A percentile compares a stretch with the other conserved stretches of the same genome.
phyloP scores from a whole-genome alignment of 2,329 filamentous ascomycete genomes.

The Coniochaeta hoffmannii region DNA sequence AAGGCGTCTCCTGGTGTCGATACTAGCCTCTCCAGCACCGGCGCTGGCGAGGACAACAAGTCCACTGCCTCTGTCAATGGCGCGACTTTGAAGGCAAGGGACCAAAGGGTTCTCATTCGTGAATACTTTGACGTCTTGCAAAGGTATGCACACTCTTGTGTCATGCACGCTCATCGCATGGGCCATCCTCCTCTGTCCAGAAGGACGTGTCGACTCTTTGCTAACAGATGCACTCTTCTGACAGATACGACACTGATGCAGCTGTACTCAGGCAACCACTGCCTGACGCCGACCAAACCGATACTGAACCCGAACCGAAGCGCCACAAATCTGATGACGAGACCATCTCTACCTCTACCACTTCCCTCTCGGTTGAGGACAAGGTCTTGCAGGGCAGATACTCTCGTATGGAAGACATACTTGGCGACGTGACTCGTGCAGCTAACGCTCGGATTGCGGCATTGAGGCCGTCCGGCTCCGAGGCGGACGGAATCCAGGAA shows the following conservation, averaged over 20 bases:
- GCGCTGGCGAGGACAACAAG: not conserved
- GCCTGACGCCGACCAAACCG: constrained; percentile 28
- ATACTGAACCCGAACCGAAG: constrained; percentile 50
- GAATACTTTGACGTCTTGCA: constrained; percentile 35
- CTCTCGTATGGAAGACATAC: constrained; percentile 56
- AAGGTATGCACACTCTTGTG: constrained; percentile 26
- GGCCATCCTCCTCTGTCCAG: not conserved
- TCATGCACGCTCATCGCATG: not conserved
- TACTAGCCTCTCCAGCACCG: constrained; percentile 15
- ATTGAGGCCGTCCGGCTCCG: constrained; percentile 26
- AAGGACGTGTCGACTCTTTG: constrained; percentile 1
- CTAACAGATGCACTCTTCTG: constrained; percentile 20
- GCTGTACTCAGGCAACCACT: constrained; percentile 49
- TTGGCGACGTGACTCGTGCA: constrained; percentile 41
- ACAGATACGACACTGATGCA: constrained; percentile 44
- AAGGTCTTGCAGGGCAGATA: constrained; percentile 47
- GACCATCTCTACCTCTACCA: constrained; percentile 15
- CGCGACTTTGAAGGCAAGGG: constrained; percentile 11
- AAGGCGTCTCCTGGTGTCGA: constrained; percentile 20
- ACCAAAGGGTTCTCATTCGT: constrained; percentile 26
- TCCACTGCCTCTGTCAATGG: constrained; percentile 16
- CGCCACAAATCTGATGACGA: constrained; percentile 51
- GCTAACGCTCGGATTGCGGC: constrained; percentile 33
- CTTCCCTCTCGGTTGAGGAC: constrained; percentile 40
- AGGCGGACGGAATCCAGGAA: constrained; percentile 14